Percentiles rank a stretch among this genome's conserved stretches.
Evolutionary conservation across 495 filamentous ascomycete genomes (phyloP).

Genomic region (Lepraria neglecta): DNA sequence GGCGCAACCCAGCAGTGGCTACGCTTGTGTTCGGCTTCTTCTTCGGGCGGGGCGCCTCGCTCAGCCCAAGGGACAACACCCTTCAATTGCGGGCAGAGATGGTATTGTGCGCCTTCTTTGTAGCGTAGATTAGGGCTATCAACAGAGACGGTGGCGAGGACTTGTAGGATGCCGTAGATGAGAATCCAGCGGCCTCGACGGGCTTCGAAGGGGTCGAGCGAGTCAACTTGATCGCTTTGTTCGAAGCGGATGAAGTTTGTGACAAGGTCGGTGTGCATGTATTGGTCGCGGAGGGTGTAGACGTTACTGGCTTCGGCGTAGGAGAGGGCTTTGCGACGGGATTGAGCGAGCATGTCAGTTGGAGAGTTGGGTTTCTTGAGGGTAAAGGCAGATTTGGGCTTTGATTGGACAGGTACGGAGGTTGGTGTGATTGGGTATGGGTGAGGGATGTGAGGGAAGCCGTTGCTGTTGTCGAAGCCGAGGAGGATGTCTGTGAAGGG

Average conservation of each 20-base stretch:
- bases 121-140: slow-evolving; percentile 56
- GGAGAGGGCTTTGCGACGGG: slow-evolving; percentile 49
- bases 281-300: slow-evolving; percentile 43
- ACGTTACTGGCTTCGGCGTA: slow-evolving; percentile 66
- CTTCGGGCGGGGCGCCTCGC: slow-evolving; percentile 33
- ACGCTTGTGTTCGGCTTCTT: slow-evolving; percentile 50
- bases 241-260: slow-evolving; percentile 60
- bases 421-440: slow-evolving; percentile 61
- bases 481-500: slow-evolving; percentile 63
- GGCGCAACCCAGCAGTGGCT: slow-evolving; percentile 57
- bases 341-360: slow-evolving; percentile 31
- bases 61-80: slow-evolving; percentile 55
- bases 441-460: slow-evolving; percentile 60
- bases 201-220: slow-evolving; percentile 50
- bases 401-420: slow-evolving; percentile 27
- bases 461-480: slow-evolving; percentile 57
- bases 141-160: slow-evolving; percentile 59
- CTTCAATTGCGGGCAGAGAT: slow-evolving; percentile 53
- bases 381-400: slow-evolving; percentile 37
- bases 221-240: slow-evolving; percentile 44
- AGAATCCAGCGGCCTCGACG: slow-evolving; percentile 66
- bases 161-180: slow-evolving; percentile 66
- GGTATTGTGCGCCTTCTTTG: slow-evolving; percentile 55
- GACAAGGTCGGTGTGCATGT: slow-evolving; percentile 50
- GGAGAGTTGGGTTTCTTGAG: slow-evolving; percentile 31